Evolutionary conservation across 306 rosid genomes (phyloP).

Genomic region (Ceratonia siliqua): DNA sequence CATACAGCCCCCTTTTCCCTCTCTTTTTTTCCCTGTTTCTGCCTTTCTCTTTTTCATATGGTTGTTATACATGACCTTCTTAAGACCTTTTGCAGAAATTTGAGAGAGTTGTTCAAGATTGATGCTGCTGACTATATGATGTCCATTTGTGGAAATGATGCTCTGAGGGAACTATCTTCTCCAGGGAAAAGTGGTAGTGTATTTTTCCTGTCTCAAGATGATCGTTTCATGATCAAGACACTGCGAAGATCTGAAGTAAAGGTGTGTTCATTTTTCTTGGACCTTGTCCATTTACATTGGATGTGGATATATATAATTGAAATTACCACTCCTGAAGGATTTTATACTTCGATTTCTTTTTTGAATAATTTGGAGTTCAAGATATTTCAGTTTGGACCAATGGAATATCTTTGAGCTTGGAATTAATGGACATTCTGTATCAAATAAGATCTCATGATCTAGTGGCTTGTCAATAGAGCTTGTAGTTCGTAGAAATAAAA

Average conservation of each 20-base stretch:
- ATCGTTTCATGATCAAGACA: conserved; percentile 97
- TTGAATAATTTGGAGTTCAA: conserved; percentile 4
- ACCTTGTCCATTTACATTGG: conserved; percentile 16
- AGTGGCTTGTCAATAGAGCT: neutral
- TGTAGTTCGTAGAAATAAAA: neutral
- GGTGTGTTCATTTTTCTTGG: conserved; percentile 58
- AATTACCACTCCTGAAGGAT: neutral
- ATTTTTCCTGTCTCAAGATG: conserved; percentile 96
- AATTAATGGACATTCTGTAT: neutral
- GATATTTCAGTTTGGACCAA: conserved; percentile 15
- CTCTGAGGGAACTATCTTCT: conserved; percentile 94
- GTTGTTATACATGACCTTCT: conserved; percentile 25
- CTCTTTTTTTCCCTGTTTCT: neutral
- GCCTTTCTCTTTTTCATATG: conserved; percentile 1
- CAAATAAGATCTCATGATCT: neutral
- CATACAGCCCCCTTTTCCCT: neutral
- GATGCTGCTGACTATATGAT: conserved; percentile 99
- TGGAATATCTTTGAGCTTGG: neutral
- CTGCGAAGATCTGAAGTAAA: conserved; percentile 96
- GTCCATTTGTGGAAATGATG: conserved; percentile 99
- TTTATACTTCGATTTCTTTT: conserved; percentile 6
- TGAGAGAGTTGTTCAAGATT: conserved; percentile 97
- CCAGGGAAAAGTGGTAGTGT: conserved; percentile 99
- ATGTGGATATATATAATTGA: neutral
- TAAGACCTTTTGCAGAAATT: conserved; percentile 59